phyloP scores from a whole-genome alignment of 2,329 filamentous ascomycete species.

The Pseudogymnoascus sp. region DNA sequence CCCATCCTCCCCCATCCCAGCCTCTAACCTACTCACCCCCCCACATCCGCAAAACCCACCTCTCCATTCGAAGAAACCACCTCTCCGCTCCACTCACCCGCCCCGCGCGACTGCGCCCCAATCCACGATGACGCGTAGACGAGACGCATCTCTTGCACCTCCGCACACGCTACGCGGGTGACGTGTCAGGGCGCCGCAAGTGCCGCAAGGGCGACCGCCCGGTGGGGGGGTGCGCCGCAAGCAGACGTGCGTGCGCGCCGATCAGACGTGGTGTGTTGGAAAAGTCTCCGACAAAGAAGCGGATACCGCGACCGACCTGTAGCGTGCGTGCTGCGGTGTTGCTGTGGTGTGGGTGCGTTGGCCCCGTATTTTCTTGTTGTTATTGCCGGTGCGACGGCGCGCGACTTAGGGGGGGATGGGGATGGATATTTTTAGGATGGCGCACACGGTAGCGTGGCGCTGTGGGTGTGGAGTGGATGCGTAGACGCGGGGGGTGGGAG shows the following conservation, averaged over 20 bases:
- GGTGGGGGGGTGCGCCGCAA: not conserved
- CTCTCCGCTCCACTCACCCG: not conserved
- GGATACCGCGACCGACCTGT: not conserved
- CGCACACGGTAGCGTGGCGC: not conserved
- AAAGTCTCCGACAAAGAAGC: not conserved
- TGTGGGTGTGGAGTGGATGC: not conserved
- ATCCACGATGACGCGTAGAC: not conserved
- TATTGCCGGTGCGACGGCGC: not conserved
- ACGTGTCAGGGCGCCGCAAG: not conserved
- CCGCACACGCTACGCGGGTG: not conserved
- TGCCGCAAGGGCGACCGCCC: not conserved
- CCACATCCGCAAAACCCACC: not conserved
- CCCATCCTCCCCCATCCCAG: not conserved
- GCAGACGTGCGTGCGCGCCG: not conserved
- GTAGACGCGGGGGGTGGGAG: not conserved
- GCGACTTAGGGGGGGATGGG: not conserved
- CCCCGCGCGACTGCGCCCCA: not conserved
- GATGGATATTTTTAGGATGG: not conserved
- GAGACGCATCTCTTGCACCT: not conserved
- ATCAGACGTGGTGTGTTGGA: not conserved
- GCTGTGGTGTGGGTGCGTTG: not conserved
- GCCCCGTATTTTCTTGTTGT: not conserved
- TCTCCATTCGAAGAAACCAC: not conserved
- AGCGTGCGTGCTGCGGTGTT: not conserved
- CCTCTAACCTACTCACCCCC: not conserved